phyloP scores from a whole-genome alignment of 2,329 filamentous ascomycete genomes.

The Geosmithia morbida region DNA sequence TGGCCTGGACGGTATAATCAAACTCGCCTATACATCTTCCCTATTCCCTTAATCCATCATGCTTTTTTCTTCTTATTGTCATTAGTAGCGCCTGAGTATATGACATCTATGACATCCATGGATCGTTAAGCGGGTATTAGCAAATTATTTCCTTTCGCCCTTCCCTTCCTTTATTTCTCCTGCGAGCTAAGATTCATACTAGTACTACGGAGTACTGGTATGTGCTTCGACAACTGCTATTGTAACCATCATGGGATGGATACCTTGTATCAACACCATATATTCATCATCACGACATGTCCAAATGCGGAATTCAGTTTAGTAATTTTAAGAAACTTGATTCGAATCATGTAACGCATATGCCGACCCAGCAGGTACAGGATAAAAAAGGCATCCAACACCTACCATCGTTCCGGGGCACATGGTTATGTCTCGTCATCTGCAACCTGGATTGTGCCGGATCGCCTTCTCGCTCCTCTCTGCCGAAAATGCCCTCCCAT shows the following conservation, averaged over 20 bases:
- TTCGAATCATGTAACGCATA: background rate
- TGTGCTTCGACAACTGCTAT: background rate
- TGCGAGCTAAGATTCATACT: background rate
- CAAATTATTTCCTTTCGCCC: background rate
- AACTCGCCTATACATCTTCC: background rate
- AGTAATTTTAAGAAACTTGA: background rate
- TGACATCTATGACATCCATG: background rate
- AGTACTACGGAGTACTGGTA: too few species aligned
- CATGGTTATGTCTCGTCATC: background rate
- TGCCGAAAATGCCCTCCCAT: background rate
- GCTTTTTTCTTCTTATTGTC: background rate
- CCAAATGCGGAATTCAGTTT: background rate
- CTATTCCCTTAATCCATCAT: slow-evolving; percentile 3
- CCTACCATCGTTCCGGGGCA: background rate
- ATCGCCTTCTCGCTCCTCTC: background rate
- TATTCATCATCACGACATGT: background rate
- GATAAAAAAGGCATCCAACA: background rate
- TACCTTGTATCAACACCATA: background rate
- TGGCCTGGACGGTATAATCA: background rate
- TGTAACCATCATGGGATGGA: background rate
- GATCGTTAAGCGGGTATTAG: background rate
- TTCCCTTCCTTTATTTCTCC: background rate
- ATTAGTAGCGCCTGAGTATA: background rate
- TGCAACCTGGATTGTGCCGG: background rate
- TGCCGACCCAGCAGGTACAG: background rate